phyloP scores from a whole-genome alignment of 441 rosid species.

The Euphorbia celastroides region DNA sequence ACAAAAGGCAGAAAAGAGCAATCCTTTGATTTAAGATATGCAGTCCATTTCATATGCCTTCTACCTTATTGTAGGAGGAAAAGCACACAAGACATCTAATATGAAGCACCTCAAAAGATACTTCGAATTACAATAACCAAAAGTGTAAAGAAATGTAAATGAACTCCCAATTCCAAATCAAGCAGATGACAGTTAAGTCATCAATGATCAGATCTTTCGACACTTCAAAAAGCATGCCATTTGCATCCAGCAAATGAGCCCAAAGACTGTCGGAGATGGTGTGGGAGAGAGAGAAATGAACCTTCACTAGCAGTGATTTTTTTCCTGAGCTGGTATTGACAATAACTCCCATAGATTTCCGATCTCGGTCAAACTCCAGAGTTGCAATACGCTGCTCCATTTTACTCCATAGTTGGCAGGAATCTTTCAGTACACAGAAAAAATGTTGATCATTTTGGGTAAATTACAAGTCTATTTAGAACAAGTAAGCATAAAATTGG shows the following conservation, averaged over 20 bases:
- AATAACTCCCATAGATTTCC: constrained; percentile 98
- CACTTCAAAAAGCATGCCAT: neutral
- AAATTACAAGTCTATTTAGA: constrained; percentile 9
- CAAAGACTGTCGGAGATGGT: neutral
- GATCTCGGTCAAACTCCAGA: constrained; percentile 86
- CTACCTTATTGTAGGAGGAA: neutral
- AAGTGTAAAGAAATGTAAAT: neutral
- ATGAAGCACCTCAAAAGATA: neutral
- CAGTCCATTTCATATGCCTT: neutral
- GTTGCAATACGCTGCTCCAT: constrained; percentile 76
- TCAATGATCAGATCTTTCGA: neutral
- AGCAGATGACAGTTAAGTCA: neutral
- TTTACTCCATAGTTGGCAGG: constrained; percentile 64
- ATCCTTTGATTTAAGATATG: neutral
- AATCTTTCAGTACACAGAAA: constrained; percentile 38
- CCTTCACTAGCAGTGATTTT: constrained; percentile 87
- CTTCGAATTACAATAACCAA: neutral
- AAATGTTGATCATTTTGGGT: constrained; percentile 3
- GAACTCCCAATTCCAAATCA: neutral
- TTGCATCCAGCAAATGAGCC: neutral
- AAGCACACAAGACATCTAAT: neutral
- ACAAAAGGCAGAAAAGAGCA: neutral
- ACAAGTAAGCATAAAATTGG: constrained; percentile 1
- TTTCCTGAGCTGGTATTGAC: constrained; percentile 64
- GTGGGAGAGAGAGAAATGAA: constrained; percentile 16